Evolutionary conservation across 179 eudicot genomes (phyloP).

Genomic region (Gypsophila paniculata): DNA sequence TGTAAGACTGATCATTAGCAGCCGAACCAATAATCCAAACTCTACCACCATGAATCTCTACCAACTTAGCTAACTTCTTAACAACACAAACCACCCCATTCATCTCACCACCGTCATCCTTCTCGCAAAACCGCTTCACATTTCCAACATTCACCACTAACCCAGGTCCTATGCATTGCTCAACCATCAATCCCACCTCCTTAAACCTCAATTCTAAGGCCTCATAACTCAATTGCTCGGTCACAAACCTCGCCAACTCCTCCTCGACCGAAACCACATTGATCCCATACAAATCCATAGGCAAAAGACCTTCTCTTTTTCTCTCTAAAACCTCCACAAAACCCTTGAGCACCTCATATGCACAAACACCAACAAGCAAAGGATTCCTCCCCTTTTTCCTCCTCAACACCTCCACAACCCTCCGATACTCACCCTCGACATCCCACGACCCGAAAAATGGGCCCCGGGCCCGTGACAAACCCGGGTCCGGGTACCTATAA

Average conservation of each 20-base stretch:
- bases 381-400: slow-evolving; percentile 60
- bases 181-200: slow-evolving; percentile 41
- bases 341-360: slow-evolving; percentile 38
- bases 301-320: slow-evolving; percentile 34
- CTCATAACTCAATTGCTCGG: slow-evolving; percentile 40
- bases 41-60: slow-evolving; percentile 41
- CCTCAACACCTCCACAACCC: slow-evolving; percentile 51
- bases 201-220: slow-evolving; percentile 42
- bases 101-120: slow-evolving; percentile 25
- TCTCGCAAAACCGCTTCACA: slow-evolving; percentile 41
- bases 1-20: slow-evolving; percentile 48
- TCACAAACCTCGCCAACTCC: slow-evolving; percentile 43
- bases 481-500: slow-evolving; percentile 35
- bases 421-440: slow-evolving; percentile 40
- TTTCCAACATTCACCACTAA: slow-evolving; percentile 53
- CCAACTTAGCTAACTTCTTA: slow-evolving; percentile 33
- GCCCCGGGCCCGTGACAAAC: slow-evolving; percentile 29
- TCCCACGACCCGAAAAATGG: slow-evolving; percentile 29
- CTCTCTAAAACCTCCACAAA: slow-evolving; percentile 44
- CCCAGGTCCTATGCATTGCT: slow-evolving; percentile 45
- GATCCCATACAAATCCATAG: slow-evolving; percentile 44
- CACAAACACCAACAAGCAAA: slow-evolving; percentile 55
- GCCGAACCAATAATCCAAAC: slow-evolving; percentile 67
- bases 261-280: slow-evolving; percentile 40
- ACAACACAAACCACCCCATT: slow-evolving; percentile 40